Base-by-base conservation (phyloP, 2,329 filamentous ascomycete genomes). In the Epichloe typhina region DNA sequence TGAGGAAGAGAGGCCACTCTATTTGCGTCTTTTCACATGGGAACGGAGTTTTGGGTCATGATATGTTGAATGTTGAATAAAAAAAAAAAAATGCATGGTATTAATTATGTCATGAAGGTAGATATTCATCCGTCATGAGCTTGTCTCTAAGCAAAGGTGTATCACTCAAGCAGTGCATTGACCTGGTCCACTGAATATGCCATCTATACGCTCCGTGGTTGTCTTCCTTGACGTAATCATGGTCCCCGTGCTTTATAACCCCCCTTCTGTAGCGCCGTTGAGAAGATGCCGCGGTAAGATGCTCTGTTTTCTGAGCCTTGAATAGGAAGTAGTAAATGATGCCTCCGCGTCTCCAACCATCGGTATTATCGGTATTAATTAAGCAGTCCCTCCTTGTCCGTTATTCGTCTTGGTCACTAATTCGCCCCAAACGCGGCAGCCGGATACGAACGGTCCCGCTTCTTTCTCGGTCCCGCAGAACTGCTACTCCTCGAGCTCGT, bases 381-480 rank as follows among this genome's bases (percentile, higher is more conserved):
- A 36, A 31, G 17, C 8, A 26, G 19, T 17, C 37, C 41, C 23
- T 37, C 23, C 47, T 42, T 26, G 12, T 38, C 35, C 15, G n/a
- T 47, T 49, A n/a, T 47, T 11, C 23, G 9, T 51, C 15, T n/a
- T 9, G 21, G 15, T 37, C n/a, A 31, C 9, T 31, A 13, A 49
- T 52, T 19, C 15, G n/a, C 15, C 31, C 74, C 76, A 64, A 83
- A 84, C 9, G 80, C 79, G 7, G 79, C 80, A 11, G 77, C 73
- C 2, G 80, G 80, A 58, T 84, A 84, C 1, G 76, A 69, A 48
- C 80, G 70, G 53, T 82, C 79, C 56, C 72, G 75, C 72, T 78
- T 81, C 66, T 77, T 80, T 40, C 74, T 66, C 19, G 62, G 66
- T n/a, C 62, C 68, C 3, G 69, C 63, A 2, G 74, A 78, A 62